Evolutionary conservation across 1,284 basidiomycete genomes (phyloP).

Genomic region (Microbotryum scabiosae): DNA sequence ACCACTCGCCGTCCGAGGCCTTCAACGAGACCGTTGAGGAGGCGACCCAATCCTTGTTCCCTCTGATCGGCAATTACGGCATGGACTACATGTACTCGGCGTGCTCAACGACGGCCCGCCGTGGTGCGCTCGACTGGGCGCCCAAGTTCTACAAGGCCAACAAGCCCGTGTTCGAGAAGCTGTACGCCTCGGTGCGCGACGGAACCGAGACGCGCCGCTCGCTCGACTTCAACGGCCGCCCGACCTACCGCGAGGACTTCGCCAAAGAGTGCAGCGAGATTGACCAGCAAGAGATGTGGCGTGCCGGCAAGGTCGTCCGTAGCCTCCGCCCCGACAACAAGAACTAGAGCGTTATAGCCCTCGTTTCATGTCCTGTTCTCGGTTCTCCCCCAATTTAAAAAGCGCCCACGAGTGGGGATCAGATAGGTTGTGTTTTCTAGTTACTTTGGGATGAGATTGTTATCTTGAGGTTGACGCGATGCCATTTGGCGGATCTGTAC

Average conservation of each 20-base stretch:
- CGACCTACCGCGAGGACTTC: conserved; percentile 89
- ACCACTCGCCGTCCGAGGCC: conserved; percentile 93
- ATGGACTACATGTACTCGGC: conserved; percentile 94
- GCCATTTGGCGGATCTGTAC: no score
- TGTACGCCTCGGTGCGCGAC: conserved; percentile 89
- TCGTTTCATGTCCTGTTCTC: no score
- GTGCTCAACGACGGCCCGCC: conserved; percentile 97
- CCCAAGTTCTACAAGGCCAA: conserved; percentile 82
- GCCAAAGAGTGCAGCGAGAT: conserved; percentile 91
- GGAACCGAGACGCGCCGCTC: conserved; percentile 96
- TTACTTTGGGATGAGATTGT: no score
- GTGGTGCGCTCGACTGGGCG: conserved; percentile 88
- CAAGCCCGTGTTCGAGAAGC: conserved; percentile 82
- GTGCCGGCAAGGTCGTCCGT: conserved; percentile 62
- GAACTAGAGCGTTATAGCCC: no score
- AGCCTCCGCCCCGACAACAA: conserved; percentile 31
- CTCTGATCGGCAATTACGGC: conserved; percentile 73
- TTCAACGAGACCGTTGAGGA: conserved; percentile 99
- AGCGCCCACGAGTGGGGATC: no score
- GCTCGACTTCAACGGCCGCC: conserved; percentile 87
- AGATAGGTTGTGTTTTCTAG: no score
- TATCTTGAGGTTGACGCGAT: background rate
- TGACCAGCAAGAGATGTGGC: conserved; percentile 96
- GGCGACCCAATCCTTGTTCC: conserved; percentile 96
- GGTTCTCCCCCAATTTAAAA: no score